These are phyloP conservation scores for Ottelia alismoides DNA, from an alignment of 106 monocot genomes.

Conservation along the genomic window DNA sequence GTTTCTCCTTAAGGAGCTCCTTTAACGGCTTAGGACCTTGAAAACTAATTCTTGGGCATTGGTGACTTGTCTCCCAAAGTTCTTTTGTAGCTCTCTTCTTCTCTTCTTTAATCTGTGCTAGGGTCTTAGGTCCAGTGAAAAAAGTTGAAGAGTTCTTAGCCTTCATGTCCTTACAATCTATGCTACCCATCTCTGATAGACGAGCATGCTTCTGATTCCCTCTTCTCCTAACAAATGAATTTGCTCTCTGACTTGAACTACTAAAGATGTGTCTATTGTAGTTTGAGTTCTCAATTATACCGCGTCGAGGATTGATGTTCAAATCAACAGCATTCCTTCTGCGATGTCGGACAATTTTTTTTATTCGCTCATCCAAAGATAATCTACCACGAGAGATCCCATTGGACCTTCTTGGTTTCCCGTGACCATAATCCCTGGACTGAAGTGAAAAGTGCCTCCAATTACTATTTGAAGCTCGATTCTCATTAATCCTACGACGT, in stretches of 20 bases:
- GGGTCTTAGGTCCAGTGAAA: constrained; percentile 35
- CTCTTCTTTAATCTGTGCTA: constrained; percentile 47
- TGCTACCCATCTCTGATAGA: constrained; percentile 8
- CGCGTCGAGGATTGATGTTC: not conserved
- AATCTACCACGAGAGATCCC: constrained; percentile 6
- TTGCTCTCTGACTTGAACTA: constrained; percentile 18
- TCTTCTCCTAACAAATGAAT: constrained; percentile 6
- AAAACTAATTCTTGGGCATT: constrained; percentile 19
- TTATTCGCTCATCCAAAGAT: constrained; percentile 9
- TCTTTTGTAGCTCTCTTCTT: constrained; percentile 15
- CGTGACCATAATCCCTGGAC: not conserved
- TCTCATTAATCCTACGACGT: constrained; percentile 16
- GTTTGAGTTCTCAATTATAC: constrained; percentile 1
- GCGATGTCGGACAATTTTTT: not conserved
- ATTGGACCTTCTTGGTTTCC: not conserved
- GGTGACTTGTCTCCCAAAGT: not conserved
- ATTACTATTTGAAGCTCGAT: not conserved
- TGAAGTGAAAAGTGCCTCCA: constrained; percentile 1
- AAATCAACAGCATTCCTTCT: constrained; percentile 1
- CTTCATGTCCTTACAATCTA: constrained; percentile 5
- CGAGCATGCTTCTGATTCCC: constrained; percentile 4
- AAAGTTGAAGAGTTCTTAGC: constrained; percentile 6
- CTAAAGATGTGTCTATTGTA: constrained; percentile 3
- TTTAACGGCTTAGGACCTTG: constrained; percentile 35
- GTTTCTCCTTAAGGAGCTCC: constrained; percentile 34